A percentile compares a stretch with the other conserved stretches of the same genome.
Conservation (phyloP, 202 grass and related monocot genomes). For the Carex sylvatica region DNA sequence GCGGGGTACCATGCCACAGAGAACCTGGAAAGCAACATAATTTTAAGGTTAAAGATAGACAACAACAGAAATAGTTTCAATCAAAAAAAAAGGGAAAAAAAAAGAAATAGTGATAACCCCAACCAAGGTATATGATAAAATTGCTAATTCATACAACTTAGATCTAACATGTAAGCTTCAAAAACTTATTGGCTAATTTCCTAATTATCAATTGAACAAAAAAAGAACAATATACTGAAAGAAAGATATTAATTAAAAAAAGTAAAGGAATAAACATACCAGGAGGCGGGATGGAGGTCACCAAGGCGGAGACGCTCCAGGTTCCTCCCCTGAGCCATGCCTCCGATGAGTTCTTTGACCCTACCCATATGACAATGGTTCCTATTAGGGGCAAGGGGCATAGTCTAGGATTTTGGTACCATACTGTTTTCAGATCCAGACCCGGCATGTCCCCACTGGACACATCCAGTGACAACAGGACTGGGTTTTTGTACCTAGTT, state of each 20-base stretch:
- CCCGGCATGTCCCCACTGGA: not conserved
- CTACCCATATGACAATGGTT: conserved; percentile 30
- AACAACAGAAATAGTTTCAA: not conserved
- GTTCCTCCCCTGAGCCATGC: conserved; percentile 30
- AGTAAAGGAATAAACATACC: conserved; percentile 38
- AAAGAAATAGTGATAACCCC: too few relatives aligned
- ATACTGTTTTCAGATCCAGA: not conserved
- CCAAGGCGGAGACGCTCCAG: conserved; percentile 43
- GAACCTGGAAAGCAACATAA: conserved; percentile 61
- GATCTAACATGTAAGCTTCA: not conserved
- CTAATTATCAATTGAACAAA: not conserved
- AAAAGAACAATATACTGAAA: conserved; percentile 3
- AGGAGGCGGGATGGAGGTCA: conserved; percentile 80
- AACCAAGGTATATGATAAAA: not conserved
- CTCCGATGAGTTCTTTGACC: conserved; percentile 60
- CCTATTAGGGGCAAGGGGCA: not conserved
- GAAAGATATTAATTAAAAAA: not conserved
- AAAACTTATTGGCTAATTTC: not conserved
- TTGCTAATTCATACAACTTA: not conserved
- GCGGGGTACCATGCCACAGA: conserved; percentile 95
- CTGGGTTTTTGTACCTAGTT: not conserved
- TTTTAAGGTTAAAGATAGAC: conserved; percentile 9
- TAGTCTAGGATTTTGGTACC: conserved; percentile 4
- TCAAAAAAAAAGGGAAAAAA: too few relatives aligned
- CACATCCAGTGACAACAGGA: not conserved